Percentiles rank a stretch among this genome's conserved stretches.
Evolutionary conservation across 768 basidiomycete genomes (phyloP).

Genomic region (Astraeus odoratus): DNA sequence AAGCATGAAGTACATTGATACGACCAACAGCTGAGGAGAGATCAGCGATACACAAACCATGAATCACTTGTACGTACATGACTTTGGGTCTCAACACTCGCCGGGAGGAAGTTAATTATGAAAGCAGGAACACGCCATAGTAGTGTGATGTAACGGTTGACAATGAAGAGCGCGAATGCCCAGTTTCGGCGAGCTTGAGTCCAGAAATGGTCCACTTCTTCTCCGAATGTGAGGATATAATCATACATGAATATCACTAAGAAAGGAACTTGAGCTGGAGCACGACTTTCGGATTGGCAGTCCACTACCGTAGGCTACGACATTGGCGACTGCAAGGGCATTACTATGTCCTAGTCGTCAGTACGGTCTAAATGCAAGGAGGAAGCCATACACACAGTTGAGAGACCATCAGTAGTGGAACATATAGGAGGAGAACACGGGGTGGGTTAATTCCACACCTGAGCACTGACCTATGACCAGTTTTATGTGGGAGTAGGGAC

Average conservation of each 20-base stretch:
- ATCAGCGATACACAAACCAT: neutral
- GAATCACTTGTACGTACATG: neutral
- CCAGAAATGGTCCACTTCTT: constrained; percentile 41
- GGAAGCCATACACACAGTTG: neutral
- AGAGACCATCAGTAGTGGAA: neutral
- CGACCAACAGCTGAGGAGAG: neutral
- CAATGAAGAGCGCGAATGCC: constrained; percentile 32
- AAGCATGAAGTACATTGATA: too few relatives aligned
- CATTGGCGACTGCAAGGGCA: neutral
- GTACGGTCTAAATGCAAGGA: neutral
- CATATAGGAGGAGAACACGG: neutral
- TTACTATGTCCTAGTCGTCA: neutral
- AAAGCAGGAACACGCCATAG: constrained; percentile 33
- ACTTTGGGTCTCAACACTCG: neutral
- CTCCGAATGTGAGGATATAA: constrained; percentile 34
- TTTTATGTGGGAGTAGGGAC: too few relatives aligned
- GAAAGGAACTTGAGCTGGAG: neutral
- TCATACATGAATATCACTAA: constrained; percentile 33
- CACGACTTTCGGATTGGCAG: neutral
- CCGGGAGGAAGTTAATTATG: constrained; percentile 25
- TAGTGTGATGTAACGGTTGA: constrained; percentile 35
- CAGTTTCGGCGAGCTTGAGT: constrained; percentile 21
- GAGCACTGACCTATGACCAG: too few relatives aligned
- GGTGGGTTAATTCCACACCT: too few relatives aligned
- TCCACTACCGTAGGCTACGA: neutral